Evolutionary conservation across 495 filamentous ascomycete species (phyloP).

Genomic region (Penicillium fimorum): DNA sequence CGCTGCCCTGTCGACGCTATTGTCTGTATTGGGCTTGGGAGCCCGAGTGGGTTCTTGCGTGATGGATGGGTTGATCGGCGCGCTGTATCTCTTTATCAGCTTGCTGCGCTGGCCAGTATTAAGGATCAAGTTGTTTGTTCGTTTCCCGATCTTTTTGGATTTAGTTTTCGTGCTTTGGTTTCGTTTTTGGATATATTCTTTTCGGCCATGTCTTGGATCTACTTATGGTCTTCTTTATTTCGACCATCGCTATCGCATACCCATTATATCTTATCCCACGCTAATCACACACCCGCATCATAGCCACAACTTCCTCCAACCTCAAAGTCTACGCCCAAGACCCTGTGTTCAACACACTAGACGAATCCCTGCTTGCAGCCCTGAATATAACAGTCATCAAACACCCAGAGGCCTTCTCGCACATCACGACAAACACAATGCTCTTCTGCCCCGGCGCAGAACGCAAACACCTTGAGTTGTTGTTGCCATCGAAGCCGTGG

Average conservation of each 20-base stretch:
- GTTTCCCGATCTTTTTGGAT: background rate
- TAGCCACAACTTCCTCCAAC: background rate
- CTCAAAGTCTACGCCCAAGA: slow-evolving; percentile 61
- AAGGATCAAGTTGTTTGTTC: slow-evolving; percentile 32
- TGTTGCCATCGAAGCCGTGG: slow-evolving; percentile 31
- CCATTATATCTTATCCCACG: background rate
- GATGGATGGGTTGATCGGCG: slow-evolving; percentile 49
- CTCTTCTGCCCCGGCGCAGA: slow-evolving; percentile 61
- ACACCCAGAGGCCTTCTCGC: slow-evolving; percentile 55
- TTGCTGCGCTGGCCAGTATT: slow-evolving; percentile 59
- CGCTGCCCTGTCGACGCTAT: slow-evolving; percentile 24
- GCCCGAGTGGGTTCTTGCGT: slow-evolving; percentile 46
- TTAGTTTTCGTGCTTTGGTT: background rate
- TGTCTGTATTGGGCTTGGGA: slow-evolving; percentile 57
- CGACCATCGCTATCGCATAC: background rate
- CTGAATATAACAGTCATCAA: slow-evolving; percentile 55
- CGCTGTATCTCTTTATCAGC: slow-evolving; percentile 52
- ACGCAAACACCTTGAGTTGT: slow-evolving; percentile 34
- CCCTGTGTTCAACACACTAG: slow-evolving; percentile 63
- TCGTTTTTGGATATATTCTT: slow-evolving; percentile 1
- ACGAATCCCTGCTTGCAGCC: slow-evolving; percentile 54
- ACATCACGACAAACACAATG: slow-evolving; percentile 52
- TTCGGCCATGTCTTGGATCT: background rate
- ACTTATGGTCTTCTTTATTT: background rate
- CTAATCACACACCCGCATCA: background rate